Evolutionary conservation across 2,329 filamentous ascomycete genomes (phyloP), one percentile per base, ranked within the genome.

Genomic region (Neofusicoccum sp.): DNA sequence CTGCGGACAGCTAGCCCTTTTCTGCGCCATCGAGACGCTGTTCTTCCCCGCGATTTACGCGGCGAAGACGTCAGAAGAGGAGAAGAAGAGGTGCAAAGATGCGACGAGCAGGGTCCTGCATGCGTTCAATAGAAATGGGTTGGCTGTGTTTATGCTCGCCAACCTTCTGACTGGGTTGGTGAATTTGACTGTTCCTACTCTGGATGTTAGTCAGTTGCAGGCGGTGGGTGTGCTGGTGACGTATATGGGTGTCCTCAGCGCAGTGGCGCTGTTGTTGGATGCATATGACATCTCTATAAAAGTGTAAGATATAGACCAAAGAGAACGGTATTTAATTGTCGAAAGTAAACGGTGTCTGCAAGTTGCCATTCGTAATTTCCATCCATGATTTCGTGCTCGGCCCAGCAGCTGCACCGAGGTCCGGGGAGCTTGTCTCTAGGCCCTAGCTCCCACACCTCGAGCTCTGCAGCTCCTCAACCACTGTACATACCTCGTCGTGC

Each of bases 161-260:
- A 99, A 99, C 71, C 75, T 99, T 48, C 75, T 96, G 64, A 99
- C 95, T 0, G 95, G 95, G 0, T 71, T 91, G 14, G 88, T 98
- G 58, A 99, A 99, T 73, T 80, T 99, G 81, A 90, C 87, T 3
- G 75, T 98, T 59, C 87, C 88, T 40, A 99, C 95, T 2, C 76
- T 98, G 65, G 84, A 93, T 71, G 86, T 89, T 64, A 81, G 80
- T 4, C 83, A 85, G 7, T 68, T 82, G 3, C 73, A 78, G 60
- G 85, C 92, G 0, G 90, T 96, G 85, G 86, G 74, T 0, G 86
- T 97, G 34, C 74, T 99, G 64, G 75, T 91, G 24, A 84, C 74
- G 4, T 98, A 98, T 74, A 87, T 88, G 54, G 83, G 79, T 2
- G 76, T 82, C 0, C 63, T 97, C 45, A 89, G 90, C 0, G 84